Percentiles rank a stretch among this genome's conserved stretches.
These are phyloP conservation scores for Fusarium tupiense DNA, from an alignment of 2,329 filamentous ascomycete species.

Conservation along the genomic window DNA sequence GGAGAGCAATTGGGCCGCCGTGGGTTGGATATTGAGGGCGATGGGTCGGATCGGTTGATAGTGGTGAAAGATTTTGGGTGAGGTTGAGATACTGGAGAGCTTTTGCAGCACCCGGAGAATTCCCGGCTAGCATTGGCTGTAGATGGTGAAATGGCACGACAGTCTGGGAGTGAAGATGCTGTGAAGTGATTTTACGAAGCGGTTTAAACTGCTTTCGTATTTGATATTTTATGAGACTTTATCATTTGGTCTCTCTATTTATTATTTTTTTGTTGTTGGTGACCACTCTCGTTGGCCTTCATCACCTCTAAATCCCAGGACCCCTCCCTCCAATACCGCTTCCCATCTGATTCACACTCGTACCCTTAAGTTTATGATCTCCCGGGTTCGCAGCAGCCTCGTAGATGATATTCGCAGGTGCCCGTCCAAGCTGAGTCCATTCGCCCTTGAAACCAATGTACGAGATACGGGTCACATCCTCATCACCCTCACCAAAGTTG, in stretches of 20 bases:
- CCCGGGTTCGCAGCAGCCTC: constrained; percentile 92
- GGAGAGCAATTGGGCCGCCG: constrained; percentile 24
- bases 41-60: constrained; percentile 18
- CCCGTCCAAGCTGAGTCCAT: constrained; percentile 81
- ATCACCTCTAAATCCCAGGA: constrained; percentile 44
- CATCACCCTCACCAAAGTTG: constrained; percentile 84
- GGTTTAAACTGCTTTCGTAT: too few species aligned
- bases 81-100: constrained; percentile 26
- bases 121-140: constrained; percentile 20
- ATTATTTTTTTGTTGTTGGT: neutral
- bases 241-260: neutral
- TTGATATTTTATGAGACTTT: neutral
- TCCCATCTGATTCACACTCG: constrained; percentile 63
- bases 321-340: constrained; percentile 60
- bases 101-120: constrained; percentile 39
- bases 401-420: constrained; percentile 85
- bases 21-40: constrained; percentile 12
- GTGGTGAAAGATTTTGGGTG: constrained; percentile 40
- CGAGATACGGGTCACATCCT: constrained; percentile 79
- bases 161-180: neutral
- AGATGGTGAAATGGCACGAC: constrained; percentile 3
- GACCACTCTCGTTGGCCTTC: neutral
- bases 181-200: neutral
- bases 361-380: constrained; percentile 79
- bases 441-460: constrained; percentile 96